Evolutionary conservation across 1,284 basidiomycete species (phyloP), one percentile per base, ranked within the genome.

Genomic region (Singerocomus inundabilis): DNA sequence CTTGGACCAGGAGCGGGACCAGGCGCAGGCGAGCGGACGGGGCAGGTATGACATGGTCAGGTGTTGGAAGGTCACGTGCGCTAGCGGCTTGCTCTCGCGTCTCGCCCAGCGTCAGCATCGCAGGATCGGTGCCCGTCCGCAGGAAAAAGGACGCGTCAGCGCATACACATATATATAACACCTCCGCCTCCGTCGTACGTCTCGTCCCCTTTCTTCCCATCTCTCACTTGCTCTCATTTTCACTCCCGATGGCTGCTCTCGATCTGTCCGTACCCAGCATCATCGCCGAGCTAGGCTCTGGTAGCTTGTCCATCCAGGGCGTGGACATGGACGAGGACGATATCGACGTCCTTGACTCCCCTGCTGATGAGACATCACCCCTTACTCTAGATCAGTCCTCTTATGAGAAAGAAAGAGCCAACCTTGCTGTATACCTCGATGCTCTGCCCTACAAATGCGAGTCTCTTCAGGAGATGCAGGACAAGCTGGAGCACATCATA

Each of bases 401-500:
- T 13, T 68, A 67, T 52, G 84, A 84, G 49, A 81, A 77, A 61
- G 81, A 86, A 63, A 74, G 66, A 46, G 76, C 74, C 26, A 72
- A 79, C 44, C 74, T 90, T 35, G 76, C 82, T 55, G 75, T 77
- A 29, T 87, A 88, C 67, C 72, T 87, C 53, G 72, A 78, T 60
- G 76, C 82, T 18, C 62, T 94, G 42, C 93, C 92, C 2, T 96
- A 94, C 65, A 67, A 79, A 57, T 85, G 84, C 70, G 93, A 96
- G 67, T 73, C 84, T 11, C 65, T 82, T 31, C 82, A 88, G 52
- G 82, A 85, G 52, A 94, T 95, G 85, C 82, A 90, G 48, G 62
- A 70, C 26, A 79, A 82, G 56, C 77, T 96, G 9, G 86, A 91
- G 57, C 62, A 76, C 44, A 91, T 95, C 59, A 77, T 91, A 13